These are phyloP conservation scores for Candida smagusa DNA, from an alignment of 1,139 yeast genomes.

Conservation along the genomic window DNA sequence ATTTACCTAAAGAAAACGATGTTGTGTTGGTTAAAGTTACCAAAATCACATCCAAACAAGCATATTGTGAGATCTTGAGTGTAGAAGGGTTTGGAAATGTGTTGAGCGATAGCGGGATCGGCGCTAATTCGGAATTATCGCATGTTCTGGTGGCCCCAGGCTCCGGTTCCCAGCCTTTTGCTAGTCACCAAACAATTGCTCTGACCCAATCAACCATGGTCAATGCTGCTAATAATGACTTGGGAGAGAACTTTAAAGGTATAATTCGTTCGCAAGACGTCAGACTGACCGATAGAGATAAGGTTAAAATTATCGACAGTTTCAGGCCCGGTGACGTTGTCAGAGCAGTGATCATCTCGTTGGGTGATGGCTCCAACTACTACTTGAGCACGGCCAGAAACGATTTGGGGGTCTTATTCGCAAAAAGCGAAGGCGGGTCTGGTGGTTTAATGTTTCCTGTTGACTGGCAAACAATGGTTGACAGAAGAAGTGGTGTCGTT, in stretches of 20 bases:
- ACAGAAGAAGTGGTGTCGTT: constrained; percentile 65
- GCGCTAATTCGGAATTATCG: constrained; percentile 54
- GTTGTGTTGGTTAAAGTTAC: constrained; percentile 75
- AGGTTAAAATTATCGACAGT: constrained; percentile 72
- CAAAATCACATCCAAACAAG: constrained; percentile 65
- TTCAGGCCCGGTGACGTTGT: constrained; percentile 93
- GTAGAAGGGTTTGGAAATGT: constrained; percentile 66
- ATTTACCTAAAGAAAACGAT: constrained; percentile 82
- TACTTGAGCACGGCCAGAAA: constrained; percentile 86
- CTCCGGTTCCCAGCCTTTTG: constrained; percentile 51
- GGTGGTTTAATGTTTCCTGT: constrained; percentile 85
- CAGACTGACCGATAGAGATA: constrained; percentile 86
- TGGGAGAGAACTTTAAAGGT: constrained; percentile 92
- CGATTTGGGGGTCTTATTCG: constrained; percentile 92
- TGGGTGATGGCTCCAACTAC: constrained; percentile 93
- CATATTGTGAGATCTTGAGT: constrained; percentile 77
- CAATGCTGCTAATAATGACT: constrained; percentile 52
- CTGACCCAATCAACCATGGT: constrained; percentile 32
- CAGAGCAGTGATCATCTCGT: constrained; percentile 73
- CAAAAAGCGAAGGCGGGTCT: constrained; percentile 63
- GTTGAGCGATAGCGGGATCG: constrained; percentile 62
- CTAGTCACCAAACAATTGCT: constrained; percentile 46
- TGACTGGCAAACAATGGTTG: constrained; percentile 95
- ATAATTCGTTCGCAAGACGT: constrained; percentile 85
- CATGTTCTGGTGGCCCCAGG: constrained; percentile 38